Base-by-base conservation (phyloP, 148 eudicot genomes). In the Vaccinium vitisidaea region DNA sequence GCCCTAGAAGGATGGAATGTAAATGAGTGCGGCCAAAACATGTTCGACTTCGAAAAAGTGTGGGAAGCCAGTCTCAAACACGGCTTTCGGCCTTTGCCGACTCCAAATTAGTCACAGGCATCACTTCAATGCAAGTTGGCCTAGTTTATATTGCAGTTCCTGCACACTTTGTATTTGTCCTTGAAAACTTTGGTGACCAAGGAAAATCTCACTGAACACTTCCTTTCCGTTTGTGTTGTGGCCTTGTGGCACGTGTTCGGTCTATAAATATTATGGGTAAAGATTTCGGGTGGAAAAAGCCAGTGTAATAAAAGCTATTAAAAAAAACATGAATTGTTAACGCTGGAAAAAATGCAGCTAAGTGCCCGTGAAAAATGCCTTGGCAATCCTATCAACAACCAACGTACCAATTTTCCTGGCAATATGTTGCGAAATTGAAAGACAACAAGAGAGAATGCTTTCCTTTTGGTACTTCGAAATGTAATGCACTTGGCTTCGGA, bases 1-100 rank as follows among this genome's bases (percentile, higher is more conserved):
- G 90, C 89, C 49, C 86, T 89, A 52, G 94, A 92, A 88, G 91
- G 88, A 59, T 92, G 94, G 92, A 88, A 90, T 12, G 87, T 83
- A 18, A 43, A 89, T 46, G 92, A 92, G 54, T 89, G 88, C 61
- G 94, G 94, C 1, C 36, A 84, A 56, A 81, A 54, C 50, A 77
- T 88, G 52, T 88, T 89, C 4, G 88, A 89, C 79, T 70, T 88
- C 58, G 87, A 89, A 43, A 88, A 86, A 78, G 84, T 92, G 23
- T 92, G 94, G 94, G 75, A 92, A 79, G 91, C 91, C 70, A 78
- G 85, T 50, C 88, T 92, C 80, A 86, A 84, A 73, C 91, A 90
- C 80, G 93, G 95, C 27, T 92, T 92, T 81, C 76, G 39, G 54
- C 91, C 92, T 80, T 11, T 59, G 27, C 13, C 4, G 83, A 80